Percentiles rank a stretch among this genome's conserved stretches.
Evolutionary conservation across 129 eudicot genomes (phyloP).

Genomic region (sunflower (Helianthus annuus)): DNA sequence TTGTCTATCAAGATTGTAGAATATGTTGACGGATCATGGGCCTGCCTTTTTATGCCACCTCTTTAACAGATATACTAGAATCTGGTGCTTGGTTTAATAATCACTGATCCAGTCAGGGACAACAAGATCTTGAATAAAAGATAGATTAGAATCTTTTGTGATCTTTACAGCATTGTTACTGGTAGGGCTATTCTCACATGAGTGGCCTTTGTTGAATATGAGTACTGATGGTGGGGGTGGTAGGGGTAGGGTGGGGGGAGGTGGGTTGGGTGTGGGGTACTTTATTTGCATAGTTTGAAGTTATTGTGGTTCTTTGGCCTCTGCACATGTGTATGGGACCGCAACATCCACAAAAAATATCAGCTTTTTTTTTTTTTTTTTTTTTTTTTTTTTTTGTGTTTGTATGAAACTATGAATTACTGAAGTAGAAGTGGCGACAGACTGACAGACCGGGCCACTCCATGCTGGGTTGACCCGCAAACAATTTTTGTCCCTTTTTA

Average conservation of each 20-base stretch:
- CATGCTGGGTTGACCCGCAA: constrained; percentile 4
- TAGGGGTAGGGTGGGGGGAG: not conserved
- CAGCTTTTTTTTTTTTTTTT: no score
- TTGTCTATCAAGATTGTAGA: not conserved
- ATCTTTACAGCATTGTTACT: constrained; percentile 26
- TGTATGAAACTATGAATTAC: not conserved
- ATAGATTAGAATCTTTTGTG: constrained; percentile 19
- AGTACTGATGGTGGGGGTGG: constrained; percentile 3
- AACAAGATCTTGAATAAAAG: constrained; percentile 27
- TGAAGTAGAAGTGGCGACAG: constrained; percentile 1
- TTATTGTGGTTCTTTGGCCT: constrained; percentile 24
- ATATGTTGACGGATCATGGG: not conserved
- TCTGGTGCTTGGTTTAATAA: constrained; percentile 18
- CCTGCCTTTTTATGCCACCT: constrained; percentile 7
- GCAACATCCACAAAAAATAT: constrained; percentile 19
- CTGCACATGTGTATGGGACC: constrained; percentile 36
- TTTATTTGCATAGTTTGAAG: constrained; percentile 2
- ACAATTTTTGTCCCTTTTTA: not conserved
- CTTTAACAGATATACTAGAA: constrained; percentile 12
- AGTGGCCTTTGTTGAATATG: constrained; percentile 31
- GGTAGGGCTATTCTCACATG: constrained; percentile 10
- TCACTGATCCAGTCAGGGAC: constrained; percentile 12
- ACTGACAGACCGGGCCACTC: not conserved
- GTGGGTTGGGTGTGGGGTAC: not conserved
- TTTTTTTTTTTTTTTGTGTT: no score